Percentiles rank a stretch among this genome's conserved stretches.
Conservation (phyloP, 2,329 filamentous ascomycete genomes). For the Malbranchea zuffiana region DNA sequence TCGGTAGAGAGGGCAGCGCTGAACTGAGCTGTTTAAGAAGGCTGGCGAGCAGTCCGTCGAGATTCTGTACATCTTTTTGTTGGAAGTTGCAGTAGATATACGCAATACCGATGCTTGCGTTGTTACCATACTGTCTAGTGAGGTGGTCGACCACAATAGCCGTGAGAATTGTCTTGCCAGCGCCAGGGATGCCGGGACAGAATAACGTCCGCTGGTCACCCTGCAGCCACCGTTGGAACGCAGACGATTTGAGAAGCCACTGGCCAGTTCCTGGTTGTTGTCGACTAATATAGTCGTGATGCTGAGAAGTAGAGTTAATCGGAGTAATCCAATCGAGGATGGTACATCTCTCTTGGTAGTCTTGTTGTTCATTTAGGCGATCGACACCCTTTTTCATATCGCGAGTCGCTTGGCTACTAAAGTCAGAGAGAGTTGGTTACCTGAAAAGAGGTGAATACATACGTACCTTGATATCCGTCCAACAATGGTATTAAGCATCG, state of each 20-base stretch:
- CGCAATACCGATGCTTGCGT: constrained; percentile 6
- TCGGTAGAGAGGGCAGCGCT: constrained; percentile 1
- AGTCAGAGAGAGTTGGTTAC: too few relatives aligned
- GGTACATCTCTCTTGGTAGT: too few relatives aligned
- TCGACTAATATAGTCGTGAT: constrained; percentile 13
- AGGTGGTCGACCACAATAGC: constrained; percentile 13
- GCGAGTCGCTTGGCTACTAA: too few relatives aligned
- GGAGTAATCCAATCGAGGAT: too few relatives aligned
- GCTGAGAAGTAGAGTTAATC: constrained; percentile 10
- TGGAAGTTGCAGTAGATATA: constrained; percentile 5
- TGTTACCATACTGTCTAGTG: not conserved
- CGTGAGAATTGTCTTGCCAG: constrained; percentile 14
- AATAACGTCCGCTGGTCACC: constrained; percentile 3
- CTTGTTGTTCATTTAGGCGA: too few relatives aligned
- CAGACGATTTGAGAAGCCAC: constrained; percentile 17
- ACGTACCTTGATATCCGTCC: too few relatives aligned
- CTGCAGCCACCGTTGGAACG: constrained; percentile 12
- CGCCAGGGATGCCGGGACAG: constrained; percentile 13
- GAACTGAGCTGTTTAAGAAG: constrained; percentile 11
- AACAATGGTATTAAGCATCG: too few relatives aligned
- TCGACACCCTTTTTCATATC: too few relatives aligned
- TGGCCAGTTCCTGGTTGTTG: constrained; percentile 15
- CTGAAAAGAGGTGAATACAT: too few relatives aligned
- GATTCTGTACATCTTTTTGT: constrained; percentile 1
- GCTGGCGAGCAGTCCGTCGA: not conserved